A percentile compares a stretch with the other conserved stretches of the same genome.
Conservation (phyloP, 768 basidiomycete species). For the Lactifluus subvellereus region DNA sequence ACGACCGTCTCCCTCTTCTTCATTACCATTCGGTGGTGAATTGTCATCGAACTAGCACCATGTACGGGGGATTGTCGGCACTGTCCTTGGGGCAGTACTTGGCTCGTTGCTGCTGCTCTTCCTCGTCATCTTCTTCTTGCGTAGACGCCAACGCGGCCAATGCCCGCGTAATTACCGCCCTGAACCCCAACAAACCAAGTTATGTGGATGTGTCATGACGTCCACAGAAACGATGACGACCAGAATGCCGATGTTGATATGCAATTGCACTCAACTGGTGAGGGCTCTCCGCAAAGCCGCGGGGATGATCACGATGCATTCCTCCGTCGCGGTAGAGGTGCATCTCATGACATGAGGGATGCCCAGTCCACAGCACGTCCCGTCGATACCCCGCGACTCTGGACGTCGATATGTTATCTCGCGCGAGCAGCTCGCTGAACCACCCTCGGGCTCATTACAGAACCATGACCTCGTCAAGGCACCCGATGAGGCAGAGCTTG, state of each 20-base stretch:
- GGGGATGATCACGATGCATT: constrained; percentile 26
- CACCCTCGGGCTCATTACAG: not conserved
- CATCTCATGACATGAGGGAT: not conserved
- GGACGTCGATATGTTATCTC: constrained; percentile 16
- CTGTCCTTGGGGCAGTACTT: no score
- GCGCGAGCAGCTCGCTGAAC: constrained; percentile 12
- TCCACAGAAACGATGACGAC: not conserved
- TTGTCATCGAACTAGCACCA: not conserved
- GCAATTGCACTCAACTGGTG: no score
- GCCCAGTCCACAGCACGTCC: constrained; percentile 14
- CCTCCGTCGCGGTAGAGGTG: not conserved
- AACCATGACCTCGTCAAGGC: not conserved
- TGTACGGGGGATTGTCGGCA: no score
- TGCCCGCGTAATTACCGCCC: no score
- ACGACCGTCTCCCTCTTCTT: no score
- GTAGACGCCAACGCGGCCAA: no score
- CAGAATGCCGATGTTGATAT: no score
- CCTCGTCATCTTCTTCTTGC: no score
- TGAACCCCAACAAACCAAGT: no score
- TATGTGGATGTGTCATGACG: no score
- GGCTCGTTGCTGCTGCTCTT: not conserved
- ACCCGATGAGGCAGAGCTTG: constrained; percentile 12
- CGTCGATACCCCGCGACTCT: not conserved
- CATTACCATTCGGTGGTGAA: no score
- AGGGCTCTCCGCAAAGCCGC: no score